These are phyloP conservation scores for Komagataella kurtzmanii DNA, from an alignment of 805 yeast species.

Conservation along the genomic window DNA sequence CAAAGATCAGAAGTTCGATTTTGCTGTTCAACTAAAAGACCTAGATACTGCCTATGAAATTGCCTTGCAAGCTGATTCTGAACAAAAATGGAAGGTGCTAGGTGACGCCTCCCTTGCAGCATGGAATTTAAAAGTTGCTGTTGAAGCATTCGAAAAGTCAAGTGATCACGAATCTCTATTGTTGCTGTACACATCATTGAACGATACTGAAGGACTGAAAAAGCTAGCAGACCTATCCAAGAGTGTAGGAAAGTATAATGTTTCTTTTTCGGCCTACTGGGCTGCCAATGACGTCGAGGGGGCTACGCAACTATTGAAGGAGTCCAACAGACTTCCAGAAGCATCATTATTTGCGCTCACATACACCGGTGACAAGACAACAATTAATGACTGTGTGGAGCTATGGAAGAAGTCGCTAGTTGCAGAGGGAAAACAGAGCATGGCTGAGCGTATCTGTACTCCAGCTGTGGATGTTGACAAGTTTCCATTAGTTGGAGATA, in stretches of 20 bases:
- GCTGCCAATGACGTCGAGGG: conserved; percentile 54
- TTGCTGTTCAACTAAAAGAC: conserved; percentile 68
- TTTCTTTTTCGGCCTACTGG: conserved; percentile 92
- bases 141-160: conserved; percentile 65
- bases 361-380: conserved; percentile 37
- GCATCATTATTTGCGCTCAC: conserved; percentile 73
- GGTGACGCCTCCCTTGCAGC: conserved; percentile 76
- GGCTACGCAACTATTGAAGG: conserved; percentile 52
- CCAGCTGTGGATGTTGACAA: conserved; percentile 21
- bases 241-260: conserved; percentile 67
- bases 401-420: conserved; percentile 56
- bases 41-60: conserved; percentile 60
- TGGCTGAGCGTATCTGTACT: conserved; percentile 48
- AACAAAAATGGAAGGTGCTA: conserved; percentile 78
- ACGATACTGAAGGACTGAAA: conserved; percentile 45
- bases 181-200: conserved; percentile 71
- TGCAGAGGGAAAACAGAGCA: conserved; percentile 33
- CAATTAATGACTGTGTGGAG: conserved; percentile 30
- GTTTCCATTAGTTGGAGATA: conserved; percentile 22
- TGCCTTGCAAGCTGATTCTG: conserved; percentile 37
- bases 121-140: conserved; percentile 77
- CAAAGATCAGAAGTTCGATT: conserved; percentile 81
- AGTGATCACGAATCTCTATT: conserved; percentile 73
- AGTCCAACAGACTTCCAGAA: conserved; percentile 65
- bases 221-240: conserved; percentile 57